Base-by-base conservation (phyloP, 1,284 basidiomycete genomes). In the Agroathelia rolfsii region DNA sequence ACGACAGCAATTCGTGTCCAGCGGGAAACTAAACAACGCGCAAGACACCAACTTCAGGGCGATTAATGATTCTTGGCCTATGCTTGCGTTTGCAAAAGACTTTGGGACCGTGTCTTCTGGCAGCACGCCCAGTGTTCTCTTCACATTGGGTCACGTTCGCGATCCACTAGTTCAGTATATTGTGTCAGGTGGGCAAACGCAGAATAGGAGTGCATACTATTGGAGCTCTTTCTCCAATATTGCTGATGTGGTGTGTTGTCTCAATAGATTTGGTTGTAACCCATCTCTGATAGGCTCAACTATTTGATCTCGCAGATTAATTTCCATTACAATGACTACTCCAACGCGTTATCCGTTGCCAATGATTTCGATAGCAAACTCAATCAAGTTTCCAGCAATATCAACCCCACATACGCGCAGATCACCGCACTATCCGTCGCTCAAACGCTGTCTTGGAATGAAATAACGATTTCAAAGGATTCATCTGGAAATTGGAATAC, bases 101-200 rank as follows among this genome's bases (percentile, higher is more conserved):
- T 41, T 48, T 3, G 52, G 53, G 4, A 42, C 10, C 8, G 45
- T 56, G 12, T 27, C n/a, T 12, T 27, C 34, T 10, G 33, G 27
- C 5, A 48, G 44, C 5, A 30, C 41, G 5, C 33, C 40, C 24
- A 51, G 60, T 3, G 48, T 59, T 5, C 56, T 66, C 4, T 61
- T 55, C 43, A 52, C 56, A 2, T 39, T 70, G 13, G 67, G 68
- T 0, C 45, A 63, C 8, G 46, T 60, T 5, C 54, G 66, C 10
- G 56, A 62, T 37, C 62, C 64, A 0, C 46, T 52, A 7, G 47
- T 63, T 7, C 47, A 51, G 25, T 61, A 58, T 39, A 42, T 47
- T 39, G 43, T 41, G 12, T 35, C 42, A 11, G 41, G 40, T 10
- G 42, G 35, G 6, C n/a, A n/a, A n/a, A 28, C 40, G 4, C 44